Evolutionary conservation across 2,329 filamentous ascomycete genomes (phyloP), one percentile per base, ranked within the genome.

Genomic region (Rhexocercosporidium sp.): DNA sequence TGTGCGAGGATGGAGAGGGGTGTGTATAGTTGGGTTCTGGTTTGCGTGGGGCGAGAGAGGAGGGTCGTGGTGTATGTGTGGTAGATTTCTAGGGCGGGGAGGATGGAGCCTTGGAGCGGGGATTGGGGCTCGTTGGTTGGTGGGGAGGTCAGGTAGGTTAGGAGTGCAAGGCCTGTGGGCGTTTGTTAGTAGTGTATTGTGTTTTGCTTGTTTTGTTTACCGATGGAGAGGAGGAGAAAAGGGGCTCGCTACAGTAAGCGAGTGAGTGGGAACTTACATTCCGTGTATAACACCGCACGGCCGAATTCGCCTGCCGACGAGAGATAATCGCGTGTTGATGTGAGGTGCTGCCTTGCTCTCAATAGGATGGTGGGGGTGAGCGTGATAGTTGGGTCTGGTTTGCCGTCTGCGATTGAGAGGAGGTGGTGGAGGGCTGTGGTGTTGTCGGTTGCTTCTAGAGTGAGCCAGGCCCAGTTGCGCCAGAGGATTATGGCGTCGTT

Each of bases 91-190:
- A 85, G 82, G 41, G 82, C 83, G n/a, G 83, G 79, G 8, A 80
- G 78, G 39, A 90, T 85, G 71, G 87, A 84, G 63, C 88, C 88
- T 73, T 90, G 88, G 0, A 74, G 73, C 0, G 69, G 71, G 1
- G 82, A 84, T 9, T 77, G 78, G 0, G 84, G 80, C 66, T 87
- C 84, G 1, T 75, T 78, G 31, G 76, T 65, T 27, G 70, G 66
- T 18, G 47, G 66, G 6, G 64, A 51, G 6, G 73, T 72, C 11
- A 96, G 79, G 74, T 97, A 97, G 6, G 84, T 81, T 3, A 94
- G 79, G 3, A 97, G 79, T 0, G 87, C 84, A 12, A 90, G 79
- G 47, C 68, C 70, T 71, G 46, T 12, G 16, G 56, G 37, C 9
- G 20, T 25, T 39, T 25, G 29, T 60, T 22, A 12, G 60, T 67